Evolutionary conservation across 805 yeast genomes (phyloP).

Genomic region (Teunomyces atbi): DNA sequence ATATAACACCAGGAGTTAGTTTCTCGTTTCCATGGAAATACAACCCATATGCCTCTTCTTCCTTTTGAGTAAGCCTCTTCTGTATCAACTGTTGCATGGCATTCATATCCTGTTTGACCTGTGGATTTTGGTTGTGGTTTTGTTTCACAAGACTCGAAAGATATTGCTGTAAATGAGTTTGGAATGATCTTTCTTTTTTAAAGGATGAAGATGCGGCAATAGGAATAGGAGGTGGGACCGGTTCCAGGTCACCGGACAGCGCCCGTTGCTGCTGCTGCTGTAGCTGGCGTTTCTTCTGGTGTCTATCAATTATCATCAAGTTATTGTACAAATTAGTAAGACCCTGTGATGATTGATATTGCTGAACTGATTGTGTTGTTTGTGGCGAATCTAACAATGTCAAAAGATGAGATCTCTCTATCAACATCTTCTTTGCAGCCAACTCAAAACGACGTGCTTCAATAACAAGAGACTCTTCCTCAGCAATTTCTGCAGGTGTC

Average conservation of each 20-base stretch:
- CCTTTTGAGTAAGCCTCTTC: constrained; percentile 65
- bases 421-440: constrained; percentile 83
- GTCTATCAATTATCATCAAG: constrained; percentile 67
- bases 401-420: constrained; percentile 76
- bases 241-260: constrained; percentile 28
- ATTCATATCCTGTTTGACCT: constrained; percentile 34
- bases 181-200: constrained; percentile 40
- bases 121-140: constrained; percentile 23
- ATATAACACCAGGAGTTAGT: constrained; percentile 73
- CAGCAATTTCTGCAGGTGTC: constrained; percentile 96
- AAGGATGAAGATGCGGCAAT: constrained; percentile 54
- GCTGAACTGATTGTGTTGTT: constrained; percentile 67
- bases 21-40: constrained; percentile 69
- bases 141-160: constrained; percentile 36
- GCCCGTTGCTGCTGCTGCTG: constrained; percentile 29
- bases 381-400: constrained; percentile 86
- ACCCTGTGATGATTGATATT: constrained; percentile 83
- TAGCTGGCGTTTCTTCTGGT: constrained; percentile 51
- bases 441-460: constrained; percentile 92
- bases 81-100: constrained; percentile 46
- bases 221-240: constrained; percentile 58
- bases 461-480: constrained; percentile 89
- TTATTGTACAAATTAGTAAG: constrained; percentile 81
- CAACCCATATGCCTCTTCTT: constrained; percentile 83
- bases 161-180: constrained; percentile 46